A percentile compares a stretch with the other conserved stretches of the same genome.
Evolutionary conservation across 176 grass and related monocot species (phyloP).

Genomic region (Aechmea fasciata): DNA sequence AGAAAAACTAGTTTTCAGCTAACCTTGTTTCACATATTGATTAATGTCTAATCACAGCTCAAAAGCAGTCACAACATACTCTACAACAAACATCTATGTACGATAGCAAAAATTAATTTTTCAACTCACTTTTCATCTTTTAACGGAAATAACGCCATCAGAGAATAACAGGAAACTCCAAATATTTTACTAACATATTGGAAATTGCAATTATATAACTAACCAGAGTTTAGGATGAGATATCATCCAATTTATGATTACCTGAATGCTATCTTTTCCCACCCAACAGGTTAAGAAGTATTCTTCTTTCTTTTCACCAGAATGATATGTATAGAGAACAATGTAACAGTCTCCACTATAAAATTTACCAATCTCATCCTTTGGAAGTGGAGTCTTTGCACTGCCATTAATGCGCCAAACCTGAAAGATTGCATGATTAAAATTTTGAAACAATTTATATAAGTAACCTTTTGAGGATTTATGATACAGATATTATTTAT

Average conservation of each 20-base stretch:
- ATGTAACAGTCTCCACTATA: conserved; percentile 89
- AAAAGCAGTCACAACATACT: no score
- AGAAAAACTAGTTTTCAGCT: no score
- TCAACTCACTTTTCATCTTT: no score
- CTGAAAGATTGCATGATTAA: conserved; percentile 35
- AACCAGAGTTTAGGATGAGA: neutral
- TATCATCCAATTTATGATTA: conserved; percentile 38
- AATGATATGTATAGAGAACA: conserved; percentile 87
- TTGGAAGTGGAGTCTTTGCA: conserved; percentile 57
- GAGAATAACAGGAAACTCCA: no score
- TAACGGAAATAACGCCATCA: no score
- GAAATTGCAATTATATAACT: no score
- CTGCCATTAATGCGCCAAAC: conserved; percentile 71
- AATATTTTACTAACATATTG: no score
- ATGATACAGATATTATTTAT: neutral
- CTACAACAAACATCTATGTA: no score
- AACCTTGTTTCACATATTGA: no score
- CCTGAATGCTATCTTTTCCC: conserved; percentile 72
- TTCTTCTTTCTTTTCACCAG: conserved; percentile 92
- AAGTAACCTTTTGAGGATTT: neutral
- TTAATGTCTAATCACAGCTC: no score
- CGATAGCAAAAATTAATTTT: no score
- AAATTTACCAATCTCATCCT: conserved; percentile 93
- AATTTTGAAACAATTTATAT: conserved; percentile 7
- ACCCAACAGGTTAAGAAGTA: conserved; percentile 79